Evolutionary conservation across 352 stramenopile species (phyloP).

Genomic region (Phytophthora pinifolia): DNA sequence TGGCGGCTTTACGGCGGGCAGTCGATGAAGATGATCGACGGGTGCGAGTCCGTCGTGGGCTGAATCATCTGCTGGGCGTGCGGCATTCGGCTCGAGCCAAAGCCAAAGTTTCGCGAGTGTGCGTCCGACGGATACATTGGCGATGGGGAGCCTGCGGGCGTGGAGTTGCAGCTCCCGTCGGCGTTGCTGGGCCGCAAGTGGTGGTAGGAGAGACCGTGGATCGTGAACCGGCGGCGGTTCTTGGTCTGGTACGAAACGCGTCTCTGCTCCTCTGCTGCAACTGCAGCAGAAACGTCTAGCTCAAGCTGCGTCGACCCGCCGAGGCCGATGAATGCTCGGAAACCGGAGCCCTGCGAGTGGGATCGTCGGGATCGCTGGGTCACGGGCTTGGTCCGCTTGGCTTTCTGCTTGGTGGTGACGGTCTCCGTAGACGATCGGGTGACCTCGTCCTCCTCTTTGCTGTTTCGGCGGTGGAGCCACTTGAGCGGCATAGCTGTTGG

Average conservation of each 20-base stretch:
- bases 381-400: conserved; percentile 10
- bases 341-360: conserved; percentile 19
- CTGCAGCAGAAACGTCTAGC: conserved; percentile 7
- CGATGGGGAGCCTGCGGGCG: conserved; percentile 17
- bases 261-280: conserved; percentile 21
- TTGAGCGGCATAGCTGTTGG: conserved; percentile 24
- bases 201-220: conserved; percentile 28
- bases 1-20: conserved; percentile 27
- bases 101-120: conserved; percentile 12
- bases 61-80: conserved; percentile 13
- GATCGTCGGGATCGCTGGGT: conserved; percentile 12
- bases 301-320: conserved; percentile 10
- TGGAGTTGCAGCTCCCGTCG: conserved; percentile 16
- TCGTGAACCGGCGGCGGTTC: conserved; percentile 27
- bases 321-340: conserved; percentile 17
- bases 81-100: conserved; percentile 5
- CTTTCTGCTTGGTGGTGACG: conserved; percentile 12
- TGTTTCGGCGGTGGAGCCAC: conserved; percentile 28
- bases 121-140: conserved; percentile 8
- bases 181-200: conserved; percentile 12
- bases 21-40: conserved; percentile 41
- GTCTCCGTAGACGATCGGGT: conserved; percentile 7
- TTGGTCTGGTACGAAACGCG: conserved; percentile 28
- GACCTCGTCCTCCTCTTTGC: conserved; percentile 14
- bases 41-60: conserved; percentile 17